Evolutionary conservation across 768 basidiomycete genomes (phyloP).

Genomic region (Tylopilus vinaceipallidus): DNA sequence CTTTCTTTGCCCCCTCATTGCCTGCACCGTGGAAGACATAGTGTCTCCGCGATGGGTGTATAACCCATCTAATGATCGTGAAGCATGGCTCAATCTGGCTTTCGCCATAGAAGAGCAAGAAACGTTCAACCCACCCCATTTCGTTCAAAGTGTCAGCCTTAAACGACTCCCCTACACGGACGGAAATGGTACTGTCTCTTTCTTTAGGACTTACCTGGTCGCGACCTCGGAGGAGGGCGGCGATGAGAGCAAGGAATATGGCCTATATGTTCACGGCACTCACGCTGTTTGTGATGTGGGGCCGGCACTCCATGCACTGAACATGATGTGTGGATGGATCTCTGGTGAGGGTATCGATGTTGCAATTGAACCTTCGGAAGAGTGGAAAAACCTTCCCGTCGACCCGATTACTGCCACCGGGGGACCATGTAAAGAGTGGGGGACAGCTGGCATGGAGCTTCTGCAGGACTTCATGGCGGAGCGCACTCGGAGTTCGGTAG

Average conservation of each 20-base stretch:
- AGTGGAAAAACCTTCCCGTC: slow-evolving; percentile 27
- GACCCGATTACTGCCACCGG: slow-evolving; percentile 27
- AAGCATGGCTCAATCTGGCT: slow-evolving; percentile 23
- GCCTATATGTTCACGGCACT: slow-evolving; percentile 23
- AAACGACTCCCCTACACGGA: slow-evolving; percentile 19
- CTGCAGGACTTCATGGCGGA: slow-evolving; percentile 12
- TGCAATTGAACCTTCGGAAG: slow-evolving; percentile 9
- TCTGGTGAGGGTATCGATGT: slow-evolving; percentile 14
- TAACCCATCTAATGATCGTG: slow-evolving; percentile 20
- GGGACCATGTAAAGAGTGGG: slow-evolving; percentile 20
- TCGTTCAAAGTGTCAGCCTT: slow-evolving; percentile 15
- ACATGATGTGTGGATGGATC: slow-evolving; percentile 24
- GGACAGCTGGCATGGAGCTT: slow-evolving; percentile 9
- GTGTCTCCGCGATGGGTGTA: slow-evolving; percentile 21
- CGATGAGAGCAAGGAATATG: slow-evolving; percentile 6
- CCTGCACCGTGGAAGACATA: slow-evolving; percentile 12
- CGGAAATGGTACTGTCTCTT: neutral
- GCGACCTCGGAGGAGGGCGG: slow-evolving; percentile 3
- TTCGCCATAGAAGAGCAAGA: slow-evolving; percentile 18
- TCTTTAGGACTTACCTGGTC: slow-evolving; percentile 14
- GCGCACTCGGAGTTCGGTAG: slow-evolving; percentile 5
- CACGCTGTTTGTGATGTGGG: slow-evolving; percentile 24
- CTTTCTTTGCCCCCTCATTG: slow-evolving; percentile 23
- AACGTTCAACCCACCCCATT: slow-evolving; percentile 11
- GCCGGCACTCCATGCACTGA: slow-evolving; percentile 21